Base-by-base conservation (phyloP, 176 grass and related monocot species). In the Ensete ventricosum region DNA sequence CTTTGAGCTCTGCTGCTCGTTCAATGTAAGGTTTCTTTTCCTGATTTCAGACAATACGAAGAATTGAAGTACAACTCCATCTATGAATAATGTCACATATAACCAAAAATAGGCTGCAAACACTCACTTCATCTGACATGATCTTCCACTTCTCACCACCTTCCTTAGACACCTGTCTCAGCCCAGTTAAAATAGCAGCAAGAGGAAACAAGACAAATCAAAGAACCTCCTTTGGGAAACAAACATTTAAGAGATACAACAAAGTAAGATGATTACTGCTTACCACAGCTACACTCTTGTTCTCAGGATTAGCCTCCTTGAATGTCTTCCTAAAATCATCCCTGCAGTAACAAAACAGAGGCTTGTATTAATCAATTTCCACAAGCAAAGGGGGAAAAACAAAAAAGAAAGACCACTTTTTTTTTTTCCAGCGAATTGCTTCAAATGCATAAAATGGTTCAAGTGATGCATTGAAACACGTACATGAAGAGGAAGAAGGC, bases 401-500 rank as follows among this genome's bases (percentile, higher is more conserved):
- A 3, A 29, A 29, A 3, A 29, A 29, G 22, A 23, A 29, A 3
- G 29, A 29, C 2, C 34, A 34, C 4, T 34, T 43, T 43, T 43
- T 25, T 25, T 25, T 1, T 25, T 1, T 7, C 17, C 9, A 52
- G 9, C 11, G 14, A 11, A 50, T 1, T 8, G n/a, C 3, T n/a
- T n/a, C 1, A 10, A 70, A 11, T 12, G 14, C 17, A 50, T 23
- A 26, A 59, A 79, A 50, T 71, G 1, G 19, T 13, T 73, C 24
- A 55, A 64, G 17, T 54, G 9, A 52, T 1, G 17, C 43, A n/a
- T 1, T 2, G 0, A 0, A 49, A 1, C 43, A 1, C 23, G 58
- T 87, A 93, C 90, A 99, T 84, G 82, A 99, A 94, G 60, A 99
- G 71, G 80, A 99, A 91, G 86, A 91, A 99, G 23, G 95, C 95